Percentiles rank a stretch among this genome's conserved stretches.
Conservation (phyloP, 1,284 basidiomycete genomes). For the Malassezia furfur region DNA sequence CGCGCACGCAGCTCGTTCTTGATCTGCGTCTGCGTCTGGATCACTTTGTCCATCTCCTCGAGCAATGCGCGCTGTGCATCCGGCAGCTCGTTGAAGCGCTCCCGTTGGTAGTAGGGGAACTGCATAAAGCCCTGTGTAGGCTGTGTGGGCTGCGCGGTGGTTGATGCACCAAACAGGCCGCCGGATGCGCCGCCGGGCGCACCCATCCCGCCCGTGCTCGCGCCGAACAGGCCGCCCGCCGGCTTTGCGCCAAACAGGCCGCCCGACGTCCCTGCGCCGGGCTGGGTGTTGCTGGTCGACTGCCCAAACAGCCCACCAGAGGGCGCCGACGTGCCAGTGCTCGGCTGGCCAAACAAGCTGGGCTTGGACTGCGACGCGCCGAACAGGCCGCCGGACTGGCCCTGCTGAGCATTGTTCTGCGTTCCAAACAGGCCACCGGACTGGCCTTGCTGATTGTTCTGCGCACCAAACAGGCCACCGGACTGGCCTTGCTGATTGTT, state of each 20-base stretch:
- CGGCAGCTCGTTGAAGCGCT: constrained; percentile 44
- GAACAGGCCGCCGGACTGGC: not conserved
- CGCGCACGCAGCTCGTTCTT: constrained; percentile 31
- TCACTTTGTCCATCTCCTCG: constrained; percentile 39
- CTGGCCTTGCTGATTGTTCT: not conserved
- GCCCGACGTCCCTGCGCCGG: constrained; percentile 4
- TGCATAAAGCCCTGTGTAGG: constrained; percentile 26
- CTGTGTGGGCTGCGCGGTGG: not conserved
- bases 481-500: not conserved
- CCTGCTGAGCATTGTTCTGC: not conserved
- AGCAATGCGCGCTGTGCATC: constrained; percentile 35
- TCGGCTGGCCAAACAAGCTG: constrained; percentile 24
- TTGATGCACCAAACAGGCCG: not conserved
- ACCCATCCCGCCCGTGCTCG: not conserved
- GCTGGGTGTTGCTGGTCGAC: not conserved
- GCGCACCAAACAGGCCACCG: not conserved
- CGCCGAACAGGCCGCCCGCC: not conserved
- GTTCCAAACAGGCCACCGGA: not conserved
- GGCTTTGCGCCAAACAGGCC: constrained; percentile 20
- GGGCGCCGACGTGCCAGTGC: not conserved
- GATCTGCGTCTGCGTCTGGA: constrained; percentile 25
- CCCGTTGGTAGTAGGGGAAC: constrained; percentile 37
- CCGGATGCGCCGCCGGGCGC: not conserved
- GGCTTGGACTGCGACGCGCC: constrained; percentile 5
- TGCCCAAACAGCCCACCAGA: not conserved